Evolutionary conservation across 108 stramenopile genomes (phyloP).

Genomic region (Pseudonitzschia multiseries): DNA sequence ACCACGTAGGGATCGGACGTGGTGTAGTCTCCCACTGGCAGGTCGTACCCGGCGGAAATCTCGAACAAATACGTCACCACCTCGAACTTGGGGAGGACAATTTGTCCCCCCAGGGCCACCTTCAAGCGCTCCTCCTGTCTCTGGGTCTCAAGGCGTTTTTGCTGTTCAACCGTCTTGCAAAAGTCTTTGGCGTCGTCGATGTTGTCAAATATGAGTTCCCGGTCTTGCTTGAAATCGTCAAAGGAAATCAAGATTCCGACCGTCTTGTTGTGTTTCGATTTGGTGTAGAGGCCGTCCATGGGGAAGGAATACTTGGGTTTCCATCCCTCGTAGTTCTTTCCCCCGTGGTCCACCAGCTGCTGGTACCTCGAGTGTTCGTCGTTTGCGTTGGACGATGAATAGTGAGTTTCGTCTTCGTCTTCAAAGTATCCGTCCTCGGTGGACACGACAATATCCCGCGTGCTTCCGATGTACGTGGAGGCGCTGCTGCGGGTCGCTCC

Average conservation of each 20-base stretch:
- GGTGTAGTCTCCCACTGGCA: conserved; percentile 60
- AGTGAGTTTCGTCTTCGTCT: background rate
- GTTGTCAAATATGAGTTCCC: conserved; percentile 68
- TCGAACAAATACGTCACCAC: conserved; percentile 54
- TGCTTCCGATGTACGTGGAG: background rate
- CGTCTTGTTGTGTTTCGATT: conserved; percentile 28
- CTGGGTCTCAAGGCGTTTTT: conserved; percentile 42
- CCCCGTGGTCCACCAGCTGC: conserved; percentile 28
- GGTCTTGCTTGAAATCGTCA: conserved; percentile 33
- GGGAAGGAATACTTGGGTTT: conserved; percentile 60
- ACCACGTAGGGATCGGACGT: conserved; percentile 66
- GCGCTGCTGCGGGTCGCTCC: background rate
- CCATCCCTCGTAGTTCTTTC: conserved; percentile 50
- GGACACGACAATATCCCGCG: background rate
- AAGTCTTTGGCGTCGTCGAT: conserved; percentile 47
- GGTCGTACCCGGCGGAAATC: conserved; percentile 65
- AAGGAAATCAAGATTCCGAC: conserved; percentile 36
- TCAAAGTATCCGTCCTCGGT: conserved; percentile 21
- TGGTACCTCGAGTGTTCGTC: background rate
- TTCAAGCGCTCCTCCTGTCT: conserved; percentile 42
- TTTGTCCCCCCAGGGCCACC: conserved; percentile 40
- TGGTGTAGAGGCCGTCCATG: conserved; percentile 36
- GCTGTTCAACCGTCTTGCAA: conserved; percentile 32
- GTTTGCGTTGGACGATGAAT: background rate
- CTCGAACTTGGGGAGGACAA: conserved; percentile 47